phyloP scores from a whole-genome alignment of 2,329 filamentous ascomycete species.

The Coniella vitis region DNA sequence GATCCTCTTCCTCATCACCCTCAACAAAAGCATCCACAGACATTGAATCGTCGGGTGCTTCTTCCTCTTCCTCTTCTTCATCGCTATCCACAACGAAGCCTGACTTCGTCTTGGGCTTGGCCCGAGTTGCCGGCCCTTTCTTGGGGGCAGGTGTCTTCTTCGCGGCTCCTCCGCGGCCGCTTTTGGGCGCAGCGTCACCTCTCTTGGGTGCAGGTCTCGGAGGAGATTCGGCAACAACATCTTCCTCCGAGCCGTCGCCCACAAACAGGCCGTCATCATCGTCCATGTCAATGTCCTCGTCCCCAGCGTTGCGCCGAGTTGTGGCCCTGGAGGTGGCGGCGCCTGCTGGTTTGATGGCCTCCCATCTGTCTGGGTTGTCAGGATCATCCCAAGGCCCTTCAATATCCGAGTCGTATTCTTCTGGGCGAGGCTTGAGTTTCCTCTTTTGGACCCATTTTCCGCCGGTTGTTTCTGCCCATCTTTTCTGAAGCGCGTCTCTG shows the following conservation, averaged over 20 bases:
- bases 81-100: slow-evolving; percentile 31
- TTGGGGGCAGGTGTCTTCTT: slow-evolving; percentile 36
- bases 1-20: slow-evolving; percentile 30
- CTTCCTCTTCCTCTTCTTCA: slow-evolving; percentile 31
- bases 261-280: slow-evolving; percentile 41
- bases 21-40: slow-evolving; percentile 27
- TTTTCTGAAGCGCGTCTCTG: slow-evolving; percentile 61
- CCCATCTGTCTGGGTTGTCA: slow-evolving; percentile 47
- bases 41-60: slow-evolving; percentile 6
- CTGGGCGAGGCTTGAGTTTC: slow-evolving; percentile 68
- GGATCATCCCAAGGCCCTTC: slow-evolving; percentile 82
- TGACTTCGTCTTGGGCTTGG: slow-evolving; percentile 36
- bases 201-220: slow-evolving; percentile 22
- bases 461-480: slow-evolving; percentile 56
- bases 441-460: slow-evolving; percentile 38
- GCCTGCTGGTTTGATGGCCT: slow-evolving; percentile 4
- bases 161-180: slow-evolving; percentile 25
- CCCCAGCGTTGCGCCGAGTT: slow-evolving; percentile 34
- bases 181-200: slow-evolving; percentile 23
- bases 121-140: slow-evolving; percentile 35
- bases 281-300: slow-evolving; percentile 45
- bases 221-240: background rate
- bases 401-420: slow-evolving; percentile 81
- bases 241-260: slow-evolving; percentile 31
- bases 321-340: slow-evolving; percentile 22